A percentile compares a stretch with the other conserved stretches of the same genome.
phyloP scores from a whole-genome alignment of 1,139 yeast genomes.

The Debaryomycetaceae sp. region DNA sequence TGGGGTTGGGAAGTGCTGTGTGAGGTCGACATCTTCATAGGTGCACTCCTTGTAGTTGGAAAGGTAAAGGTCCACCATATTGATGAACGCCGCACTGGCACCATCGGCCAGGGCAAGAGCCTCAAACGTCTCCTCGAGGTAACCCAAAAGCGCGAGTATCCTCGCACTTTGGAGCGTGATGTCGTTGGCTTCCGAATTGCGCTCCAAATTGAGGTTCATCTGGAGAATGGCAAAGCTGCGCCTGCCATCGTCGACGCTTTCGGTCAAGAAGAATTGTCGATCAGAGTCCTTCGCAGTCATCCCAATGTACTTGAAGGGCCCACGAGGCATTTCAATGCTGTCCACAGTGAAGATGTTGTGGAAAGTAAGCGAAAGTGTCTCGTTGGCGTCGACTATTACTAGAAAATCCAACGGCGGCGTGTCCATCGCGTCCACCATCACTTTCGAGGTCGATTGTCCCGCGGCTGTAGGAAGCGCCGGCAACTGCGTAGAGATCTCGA shows the following conservation, averaged over 20 bases:
- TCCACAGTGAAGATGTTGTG: constrained; percentile 29
- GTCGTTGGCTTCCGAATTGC: constrained; percentile 11
- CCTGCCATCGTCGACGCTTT: neutral
- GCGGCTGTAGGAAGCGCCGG: constrained; percentile 28
- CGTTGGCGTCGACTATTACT: constrained; percentile 21
- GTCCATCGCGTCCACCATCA: constrained; percentile 8
- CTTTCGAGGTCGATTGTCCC: constrained; percentile 4
- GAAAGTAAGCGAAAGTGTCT: constrained; percentile 23
- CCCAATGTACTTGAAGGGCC: constrained; percentile 11
- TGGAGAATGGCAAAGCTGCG: constrained; percentile 1
- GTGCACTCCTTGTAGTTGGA: constrained; percentile 26
- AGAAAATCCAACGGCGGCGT: constrained; percentile 19
- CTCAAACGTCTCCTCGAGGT: constrained; percentile 25
- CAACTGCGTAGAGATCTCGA: constrained; percentile 23
- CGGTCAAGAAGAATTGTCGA: constrained; percentile 6
- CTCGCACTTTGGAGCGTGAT: constrained; percentile 28
- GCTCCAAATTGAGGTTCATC: constrained; percentile 6
- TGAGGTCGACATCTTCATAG: constrained; percentile 12
- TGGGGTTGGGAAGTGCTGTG: constrained; percentile 12
- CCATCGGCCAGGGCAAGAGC: constrained; percentile 31
- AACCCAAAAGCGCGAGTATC: constrained; percentile 24
- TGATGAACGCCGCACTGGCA: constrained; percentile 38
- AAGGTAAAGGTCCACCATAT: constrained; percentile 33
- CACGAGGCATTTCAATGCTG: constrained; percentile 16
- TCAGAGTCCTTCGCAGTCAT: no score